These are phyloP conservation scores for Rhododendron henanense DNA, from an alignment of 148 eudicot genomes.

Conservation along the genomic window DNA sequence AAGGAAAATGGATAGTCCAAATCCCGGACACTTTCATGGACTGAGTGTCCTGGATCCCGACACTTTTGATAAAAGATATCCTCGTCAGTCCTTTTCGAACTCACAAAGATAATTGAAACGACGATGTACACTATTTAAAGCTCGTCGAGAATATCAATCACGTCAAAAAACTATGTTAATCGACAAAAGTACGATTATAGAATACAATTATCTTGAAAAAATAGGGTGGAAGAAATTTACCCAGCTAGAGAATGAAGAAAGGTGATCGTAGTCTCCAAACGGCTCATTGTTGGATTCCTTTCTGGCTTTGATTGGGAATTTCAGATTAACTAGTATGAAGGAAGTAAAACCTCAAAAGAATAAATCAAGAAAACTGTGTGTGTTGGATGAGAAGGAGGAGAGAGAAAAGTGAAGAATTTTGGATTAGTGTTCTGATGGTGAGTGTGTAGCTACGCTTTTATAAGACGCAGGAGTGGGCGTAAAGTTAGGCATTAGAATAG, in stretches of 20 bases:
- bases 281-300: conserved; percentile 31
- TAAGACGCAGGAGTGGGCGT: background rate
- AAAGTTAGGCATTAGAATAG: no score
- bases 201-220: no score
- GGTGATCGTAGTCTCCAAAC: conserved; percentile 52
- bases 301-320: background rate
- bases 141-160: background rate
- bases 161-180: no score
- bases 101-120: background rate
- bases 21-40: no score
- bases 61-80: no score
- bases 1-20: no score
- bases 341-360: background rate
- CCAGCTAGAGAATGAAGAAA: conserved; percentile 57
- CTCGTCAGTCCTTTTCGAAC: background rate
- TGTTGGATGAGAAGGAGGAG: background rate
- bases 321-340: background rate
- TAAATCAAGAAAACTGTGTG: background rate
- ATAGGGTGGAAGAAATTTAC: conserved; percentile 24
- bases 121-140: background rate
- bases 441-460: background rate
- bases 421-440: background rate
- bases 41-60: no score
- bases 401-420: background rate
- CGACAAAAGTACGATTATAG: no score